Base-by-base conservation (phyloP, 2,329 filamentous ascomycete species). In the Diaporthe helianthi region DNA sequence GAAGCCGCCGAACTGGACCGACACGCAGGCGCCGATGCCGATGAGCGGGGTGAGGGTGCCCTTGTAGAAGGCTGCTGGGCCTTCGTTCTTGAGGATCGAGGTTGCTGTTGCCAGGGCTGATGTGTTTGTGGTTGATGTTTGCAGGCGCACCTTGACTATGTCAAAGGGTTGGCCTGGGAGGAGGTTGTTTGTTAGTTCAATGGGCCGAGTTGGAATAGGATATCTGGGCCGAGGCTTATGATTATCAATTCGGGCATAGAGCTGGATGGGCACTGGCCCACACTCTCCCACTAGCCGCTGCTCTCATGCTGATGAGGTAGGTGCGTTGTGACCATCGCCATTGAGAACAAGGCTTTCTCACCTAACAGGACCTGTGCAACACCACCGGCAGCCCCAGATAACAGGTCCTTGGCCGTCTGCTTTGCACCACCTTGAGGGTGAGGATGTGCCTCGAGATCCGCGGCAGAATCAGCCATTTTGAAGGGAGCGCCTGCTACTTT, bases 1-100 rank as follows among this genome's bases (percentile, higher is more conserved):
- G 86, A 98, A 99, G 76, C 92, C 96, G 72, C 94, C 96, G 80
- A 99, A 99, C 84, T 99, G 96, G 76, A 99, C 92, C n/a, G 94
- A 98, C 54, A 96, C 94, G 80, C 96, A 99, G 74, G 96, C 96
- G 75, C 96, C 96, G 78, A 99, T 98, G 74, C 96, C 96, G 69
- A 99, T 88, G 68, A 99, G 86, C 0, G 96, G 96, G 6, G 96
- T 98, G 68, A 99, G 85, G 0, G 96, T 98, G 76, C 96, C 96
- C 83, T 99, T 99, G 89, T 99, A 99, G 85, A 99, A 99, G 69
- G 96, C 96, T 15, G 92, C 83, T 2, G 94, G 86, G 1, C 96
- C 96, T 80, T 99, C 96, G 76, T 93, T 91, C 76, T 89, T 90
- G 82, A 93, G 93, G 83, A 99, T 98, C 72, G 91, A 89, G 64